Evolutionary conservation across 2,329 filamentous ascomycete species (phyloP).

Genomic region (Arthrocladium fulminans): DNA sequence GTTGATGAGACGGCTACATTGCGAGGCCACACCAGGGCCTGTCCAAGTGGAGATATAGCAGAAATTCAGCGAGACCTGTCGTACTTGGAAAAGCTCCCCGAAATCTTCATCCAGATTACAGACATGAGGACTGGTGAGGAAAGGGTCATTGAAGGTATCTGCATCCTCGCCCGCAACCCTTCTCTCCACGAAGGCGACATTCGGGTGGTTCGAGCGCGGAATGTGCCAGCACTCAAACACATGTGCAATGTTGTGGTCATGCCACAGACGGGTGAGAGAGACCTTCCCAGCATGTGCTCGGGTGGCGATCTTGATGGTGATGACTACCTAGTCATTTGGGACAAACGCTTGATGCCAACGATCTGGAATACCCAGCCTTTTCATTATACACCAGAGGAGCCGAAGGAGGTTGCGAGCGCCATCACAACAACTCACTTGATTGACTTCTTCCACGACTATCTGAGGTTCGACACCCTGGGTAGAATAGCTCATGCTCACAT

Average conservation of each 20-base stretch:
- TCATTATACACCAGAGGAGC: constrained; percentile 57
- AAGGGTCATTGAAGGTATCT: constrained; percentile 63
- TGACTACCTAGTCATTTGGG: constrained; percentile 93
- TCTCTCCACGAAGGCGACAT: constrained; percentile 90
- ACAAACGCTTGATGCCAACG: constrained; percentile 59
- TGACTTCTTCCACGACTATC: constrained; percentile 81
- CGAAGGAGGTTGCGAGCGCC: constrained; percentile 48
- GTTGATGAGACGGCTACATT: constrained; percentile 75
- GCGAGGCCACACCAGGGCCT: constrained; percentile 56
- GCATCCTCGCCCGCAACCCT: constrained; percentile 81
- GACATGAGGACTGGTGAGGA: constrained; percentile 48
- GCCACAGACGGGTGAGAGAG: constrained; percentile 70
- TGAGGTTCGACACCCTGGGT: constrained; percentile 79
- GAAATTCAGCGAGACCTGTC: constrained; percentile 29
- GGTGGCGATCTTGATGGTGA: constrained; percentile 94
- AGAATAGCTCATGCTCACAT: constrained; percentile 76
- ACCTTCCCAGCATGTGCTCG: constrained; percentile 88
- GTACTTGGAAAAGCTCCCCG: constrained; percentile 51
- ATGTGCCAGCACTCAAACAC: constrained; percentile 63
- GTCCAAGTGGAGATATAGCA: constrained; percentile 26
- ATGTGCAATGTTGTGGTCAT: constrained; percentile 81
- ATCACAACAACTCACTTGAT: constrained; percentile 67
- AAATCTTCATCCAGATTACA: constrained; percentile 82
- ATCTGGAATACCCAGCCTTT: constrained; percentile 68
- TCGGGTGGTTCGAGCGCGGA: constrained; percentile 74